Evolutionary conservation across 495 filamentous ascomycete genomes (phyloP).

Genomic region (Podospora sp.): DNA sequence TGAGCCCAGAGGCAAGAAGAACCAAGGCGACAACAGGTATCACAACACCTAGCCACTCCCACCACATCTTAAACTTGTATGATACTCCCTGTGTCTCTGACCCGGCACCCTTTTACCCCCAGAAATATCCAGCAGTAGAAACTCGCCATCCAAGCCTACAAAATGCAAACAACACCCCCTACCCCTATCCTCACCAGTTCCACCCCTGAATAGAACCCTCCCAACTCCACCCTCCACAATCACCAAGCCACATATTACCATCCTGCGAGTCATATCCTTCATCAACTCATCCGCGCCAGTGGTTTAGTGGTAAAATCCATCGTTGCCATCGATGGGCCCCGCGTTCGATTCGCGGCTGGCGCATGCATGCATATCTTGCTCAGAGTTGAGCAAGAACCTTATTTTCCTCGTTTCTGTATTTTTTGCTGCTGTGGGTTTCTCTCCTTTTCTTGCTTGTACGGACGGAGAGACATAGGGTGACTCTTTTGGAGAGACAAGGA

Average conservation of each 20-base stretch:
- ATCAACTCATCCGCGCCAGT: not conserved
- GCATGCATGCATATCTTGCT: conserved; percentile 24
- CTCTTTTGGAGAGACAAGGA: too few species aligned
- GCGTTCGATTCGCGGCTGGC: conserved; percentile 57
- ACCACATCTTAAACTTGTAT: too few species aligned
- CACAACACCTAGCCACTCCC: too few species aligned
- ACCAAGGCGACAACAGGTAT: too few species aligned
- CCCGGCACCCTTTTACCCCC: too few species aligned
- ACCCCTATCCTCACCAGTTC: not conserved
- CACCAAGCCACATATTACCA: not conserved
- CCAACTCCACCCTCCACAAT: not conserved
- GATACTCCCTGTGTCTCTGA: too few species aligned
- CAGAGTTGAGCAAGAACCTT: not conserved
- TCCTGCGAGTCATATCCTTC: not conserved
- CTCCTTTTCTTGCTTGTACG: too few species aligned
- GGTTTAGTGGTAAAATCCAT: conserved; percentile 22
- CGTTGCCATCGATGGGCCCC: conserved; percentile 50
- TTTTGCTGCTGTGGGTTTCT: too few species aligned
- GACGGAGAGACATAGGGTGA: too few species aligned
- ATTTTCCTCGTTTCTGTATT: not conserved
- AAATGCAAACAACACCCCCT: too few species aligned
- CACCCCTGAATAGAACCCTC: not conserved
- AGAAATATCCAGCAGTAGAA: too few species aligned
- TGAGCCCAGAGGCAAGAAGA: too few species aligned
- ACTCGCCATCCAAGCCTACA: not conserved